phyloP scores from a whole-genome alignment of 495 filamentous ascomycete genomes.

The Neurospora intermedia region DNA sequence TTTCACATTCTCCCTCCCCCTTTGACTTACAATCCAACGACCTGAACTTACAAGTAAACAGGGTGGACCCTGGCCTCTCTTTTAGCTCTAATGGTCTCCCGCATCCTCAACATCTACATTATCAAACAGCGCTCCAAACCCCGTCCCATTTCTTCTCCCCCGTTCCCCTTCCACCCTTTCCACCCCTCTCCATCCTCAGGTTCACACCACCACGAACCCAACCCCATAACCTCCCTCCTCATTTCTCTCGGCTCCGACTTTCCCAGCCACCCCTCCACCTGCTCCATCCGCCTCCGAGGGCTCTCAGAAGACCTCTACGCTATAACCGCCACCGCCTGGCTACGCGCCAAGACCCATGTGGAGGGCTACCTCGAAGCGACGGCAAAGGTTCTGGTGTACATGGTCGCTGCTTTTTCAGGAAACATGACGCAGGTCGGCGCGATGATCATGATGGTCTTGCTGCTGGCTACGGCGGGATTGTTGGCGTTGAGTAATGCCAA shows the following conservation, averaged over 20 bases:
- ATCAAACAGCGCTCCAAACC: constrained; percentile 36
- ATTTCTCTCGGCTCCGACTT: constrained; percentile 22
- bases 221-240: constrained; percentile 1
- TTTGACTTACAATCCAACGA: too few relatives aligned
- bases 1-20: too few relatives aligned
- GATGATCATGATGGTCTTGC: constrained; percentile 36
- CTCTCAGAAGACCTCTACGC: constrained; percentile 44
- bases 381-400: constrained; percentile 18
- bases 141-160: background rate
- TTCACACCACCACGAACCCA: background rate
- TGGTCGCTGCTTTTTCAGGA: constrained; percentile 38
- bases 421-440: constrained; percentile 40
- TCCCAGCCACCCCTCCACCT: background rate
- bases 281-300: constrained; percentile 38
- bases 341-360: constrained; percentile 37
- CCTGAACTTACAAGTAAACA: constrained; percentile 1
- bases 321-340: constrained; percentile 45
- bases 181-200: background rate
- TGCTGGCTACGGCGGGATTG: constrained; percentile 38
- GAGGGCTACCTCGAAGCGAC: constrained; percentile 36
- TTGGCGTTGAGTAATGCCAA: constrained; percentile 42
- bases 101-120: constrained; percentile 44
- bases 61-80: constrained; percentile 40
- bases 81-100: constrained; percentile 36
- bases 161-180: constrained; percentile 1